Base-by-base conservation (phyloP, 257 asterid species). In the Petrea volubilis region DNA sequence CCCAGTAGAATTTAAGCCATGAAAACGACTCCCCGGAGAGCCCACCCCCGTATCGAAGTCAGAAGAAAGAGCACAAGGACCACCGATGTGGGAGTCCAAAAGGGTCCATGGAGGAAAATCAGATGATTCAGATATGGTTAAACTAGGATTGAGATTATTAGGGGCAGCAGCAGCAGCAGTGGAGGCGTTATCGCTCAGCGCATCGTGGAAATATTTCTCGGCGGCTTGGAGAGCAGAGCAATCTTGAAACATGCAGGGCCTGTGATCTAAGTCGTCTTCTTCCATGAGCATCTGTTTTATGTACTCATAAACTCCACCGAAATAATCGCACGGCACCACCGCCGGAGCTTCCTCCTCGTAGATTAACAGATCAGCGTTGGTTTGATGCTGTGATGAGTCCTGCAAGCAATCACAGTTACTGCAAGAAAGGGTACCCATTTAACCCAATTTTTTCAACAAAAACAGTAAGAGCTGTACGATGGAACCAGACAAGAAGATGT, bases 221-320 rank as follows among this genome's bases (percentile, higher is more conserved):
- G 96, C 82, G 33, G 89, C 95, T 57, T 85, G 88, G 6, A 89
- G 87, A 68, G 93, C 90, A 49, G 80, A 74, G 77, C 83, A 77
- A 24, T 91, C 97, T 13, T 86, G 91, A 49, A 82, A 79, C 84
- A 72, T 84, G 74, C 82, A 85, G 28, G 90, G 85, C 15, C 65
- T 64, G 13, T 75, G 61, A 38, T 81, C 89, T 78, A 81, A 69
- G 29, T 83, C 90, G 10, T 79, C 92, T 31, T 89, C 97, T 10
- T 89, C 97, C 90, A 89, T 78, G 14, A 92, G 77, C 86, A 89
- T 92, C 77, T 79, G 80, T 43, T 68, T 68, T 47, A 92, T 77
- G 84, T 82, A 89, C 18, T 86, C 88, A 38, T 63, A 80, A 11
- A 89, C 87, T 7, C 88, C 95, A 56, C 75, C 83, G 71, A 79